Evolutionary conservation across 2,329 filamentous ascomycete species (phyloP).

Genomic region (Rutstroemia sp.): DNA sequence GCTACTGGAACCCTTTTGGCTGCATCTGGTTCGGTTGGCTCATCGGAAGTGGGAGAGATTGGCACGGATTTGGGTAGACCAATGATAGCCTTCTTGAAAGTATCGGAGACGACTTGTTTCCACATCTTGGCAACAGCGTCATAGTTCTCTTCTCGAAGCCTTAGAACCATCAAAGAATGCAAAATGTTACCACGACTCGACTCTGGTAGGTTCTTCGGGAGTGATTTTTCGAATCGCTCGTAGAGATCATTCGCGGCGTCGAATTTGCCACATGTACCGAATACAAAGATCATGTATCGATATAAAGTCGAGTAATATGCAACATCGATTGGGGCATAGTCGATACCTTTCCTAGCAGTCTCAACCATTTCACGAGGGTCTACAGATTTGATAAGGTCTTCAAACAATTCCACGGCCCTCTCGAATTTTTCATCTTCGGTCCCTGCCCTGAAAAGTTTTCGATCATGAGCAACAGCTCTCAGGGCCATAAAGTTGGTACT

Average conservation of each 20-base stretch:
- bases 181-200: conserved; percentile 48
- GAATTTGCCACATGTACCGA: conserved; percentile 39
- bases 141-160: conserved; percentile 50
- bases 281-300: conserved; percentile 47
- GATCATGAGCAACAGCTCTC: conserved; percentile 21
- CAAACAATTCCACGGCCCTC: conserved; percentile 22
- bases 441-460: not conserved
- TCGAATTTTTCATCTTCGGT: conserved; percentile 19
- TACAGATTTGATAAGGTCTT: conserved; percentile 16
- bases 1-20: conserved; percentile 10
- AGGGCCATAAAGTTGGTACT: conserved; percentile 37
- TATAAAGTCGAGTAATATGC: conserved; percentile 36
- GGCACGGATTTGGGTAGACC: conserved; percentile 3
- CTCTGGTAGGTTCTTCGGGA: conserved; percentile 29
- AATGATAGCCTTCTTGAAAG: conserved; percentile 35
- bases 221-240: conserved; percentile 41
- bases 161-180: conserved; percentile 59
- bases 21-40: not conserved
- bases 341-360: conserved; percentile 20
- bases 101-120: conserved; percentile 50
- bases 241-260: conserved; percentile 47
- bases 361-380: conserved; percentile 23
- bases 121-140: conserved; percentile 59
- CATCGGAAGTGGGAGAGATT: not conserved
- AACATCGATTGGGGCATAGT: conserved; percentile 19